A percentile compares a stretch with the other conserved stretches of the same genome.
phyloP scores from a whole-genome alignment of 768 basidiomycete species.

The Suillus ampliporus region DNA sequence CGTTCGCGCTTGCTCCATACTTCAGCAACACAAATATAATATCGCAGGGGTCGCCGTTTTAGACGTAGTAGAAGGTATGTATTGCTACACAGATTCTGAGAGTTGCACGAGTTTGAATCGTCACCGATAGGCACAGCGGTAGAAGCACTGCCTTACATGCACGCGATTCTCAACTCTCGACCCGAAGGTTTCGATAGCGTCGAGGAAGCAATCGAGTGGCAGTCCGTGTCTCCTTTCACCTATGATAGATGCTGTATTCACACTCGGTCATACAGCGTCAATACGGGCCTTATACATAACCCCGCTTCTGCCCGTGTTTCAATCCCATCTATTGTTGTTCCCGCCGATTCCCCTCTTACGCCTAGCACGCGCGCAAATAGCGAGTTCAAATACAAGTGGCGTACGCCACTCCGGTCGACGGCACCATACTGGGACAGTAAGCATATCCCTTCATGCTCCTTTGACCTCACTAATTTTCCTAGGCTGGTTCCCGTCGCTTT shows the following conservation, averaged over 20 bases:
- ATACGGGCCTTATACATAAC: slow-evolving; percentile 85
- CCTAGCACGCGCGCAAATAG: slow-evolving; percentile 33
- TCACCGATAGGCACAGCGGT: slow-evolving; percentile 76
- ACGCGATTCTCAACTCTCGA: slow-evolving; percentile 80
- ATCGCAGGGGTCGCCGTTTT: slow-evolving; percentile 81
- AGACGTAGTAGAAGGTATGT: slow-evolving; percentile 89
- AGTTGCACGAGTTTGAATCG: background rate
- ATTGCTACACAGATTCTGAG: background rate
- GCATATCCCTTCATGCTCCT: slow-evolving; percentile 24
- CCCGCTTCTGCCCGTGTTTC: slow-evolving; percentile 84
- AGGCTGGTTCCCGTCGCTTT: slow-evolving; percentile 94
- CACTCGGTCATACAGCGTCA: slow-evolving; percentile 54
- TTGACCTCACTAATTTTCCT: background rate
- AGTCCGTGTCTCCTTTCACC: slow-evolving; percentile 60
- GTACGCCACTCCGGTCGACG: slow-evolving; percentile 82
- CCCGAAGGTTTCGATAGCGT: slow-evolving; percentile 85
- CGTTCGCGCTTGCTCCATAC: slow-evolving; percentile 66
- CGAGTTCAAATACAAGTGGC: slow-evolving; percentile 63
- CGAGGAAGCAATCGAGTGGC: slow-evolving; percentile 93
- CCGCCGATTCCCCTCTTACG: slow-evolving; percentile 44
- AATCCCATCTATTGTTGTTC: slow-evolving; percentile 77
- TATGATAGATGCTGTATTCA: background rate
- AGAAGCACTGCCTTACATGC: slow-evolving; percentile 94
- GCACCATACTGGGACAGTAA: slow-evolving; percentile 90
- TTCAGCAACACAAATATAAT: slow-evolving; percentile 72